phyloP scores from a whole-genome alignment of 192 early-diverging fungal genomes.

The Funneliformis mosseae region DNA sequence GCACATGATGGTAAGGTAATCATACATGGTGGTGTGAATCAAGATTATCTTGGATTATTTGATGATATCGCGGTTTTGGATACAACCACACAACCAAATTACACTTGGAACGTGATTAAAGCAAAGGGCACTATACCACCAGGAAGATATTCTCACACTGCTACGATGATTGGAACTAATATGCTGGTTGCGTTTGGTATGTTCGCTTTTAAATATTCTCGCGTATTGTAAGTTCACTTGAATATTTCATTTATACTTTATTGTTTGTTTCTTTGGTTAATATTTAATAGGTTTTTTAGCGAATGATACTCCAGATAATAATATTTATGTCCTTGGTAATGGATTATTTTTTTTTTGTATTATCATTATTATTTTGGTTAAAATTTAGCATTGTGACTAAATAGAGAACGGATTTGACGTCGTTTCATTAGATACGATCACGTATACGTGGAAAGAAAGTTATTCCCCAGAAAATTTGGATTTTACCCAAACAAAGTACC shows the following conservation, averaged over 20 bases:
- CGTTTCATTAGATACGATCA: neutral
- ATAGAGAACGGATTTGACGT: neutral
- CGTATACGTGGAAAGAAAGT: neutral
- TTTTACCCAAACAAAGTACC: neutral
- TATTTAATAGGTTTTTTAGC: conserved; percentile 1
- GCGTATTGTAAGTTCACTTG: neutral
- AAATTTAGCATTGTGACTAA: neutral
- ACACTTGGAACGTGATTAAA: neutral
- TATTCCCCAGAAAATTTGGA: conserved; percentile 14
- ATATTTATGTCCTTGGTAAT: conserved; percentile 14
- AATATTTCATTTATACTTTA: neutral
- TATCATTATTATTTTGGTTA: neutral
- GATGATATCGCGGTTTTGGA: conserved; percentile 12
- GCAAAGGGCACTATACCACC: neutral
- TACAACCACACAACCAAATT: neutral
- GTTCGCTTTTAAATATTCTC: neutral
- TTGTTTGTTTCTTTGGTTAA: neutral
- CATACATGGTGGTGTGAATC: conserved; percentile 14
- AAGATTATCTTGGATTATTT: neutral
- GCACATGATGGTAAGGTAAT: conserved; percentile 17
- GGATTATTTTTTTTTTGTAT: neutral
- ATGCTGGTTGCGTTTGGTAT: conserved; percentile 24
- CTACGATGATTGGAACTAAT: conserved; percentile 23
- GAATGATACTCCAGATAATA: neutral
- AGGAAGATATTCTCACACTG: conserved; percentile 15